phyloP scores from a whole-genome alignment of 345 rosid species.

The Rhizophora mangle region DNA sequence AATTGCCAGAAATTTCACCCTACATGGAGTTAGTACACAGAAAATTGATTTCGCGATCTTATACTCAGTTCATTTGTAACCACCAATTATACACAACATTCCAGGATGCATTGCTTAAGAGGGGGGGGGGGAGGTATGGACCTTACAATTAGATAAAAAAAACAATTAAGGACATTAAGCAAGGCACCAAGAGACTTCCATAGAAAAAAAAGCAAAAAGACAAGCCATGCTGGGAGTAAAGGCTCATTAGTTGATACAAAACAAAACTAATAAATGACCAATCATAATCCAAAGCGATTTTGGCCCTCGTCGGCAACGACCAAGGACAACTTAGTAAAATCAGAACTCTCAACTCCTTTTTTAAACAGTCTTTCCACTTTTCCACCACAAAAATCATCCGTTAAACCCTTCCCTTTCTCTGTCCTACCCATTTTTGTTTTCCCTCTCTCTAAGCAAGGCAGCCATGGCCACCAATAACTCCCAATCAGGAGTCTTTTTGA shows the following conservation, averaged over 20 bases:
- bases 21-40: background rate
- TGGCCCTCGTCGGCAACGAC: conserved; percentile 34
- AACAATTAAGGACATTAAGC: conserved; percentile 6
- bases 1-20: background rate
- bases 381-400: conserved; percentile 14
- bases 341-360: conserved; percentile 1
- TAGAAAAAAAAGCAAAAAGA: background rate
- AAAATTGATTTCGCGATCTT: background rate
- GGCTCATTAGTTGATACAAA: conserved; percentile 35
- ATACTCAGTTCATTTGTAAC: background rate
- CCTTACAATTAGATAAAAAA: conserved; percentile 12
- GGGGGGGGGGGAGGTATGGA: background rate
- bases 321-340: conserved; percentile 33
- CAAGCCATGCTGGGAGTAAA: conserved; percentile 16
- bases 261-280: conserved; percentile 28
- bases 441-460: conserved; percentile 6
- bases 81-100: background rate
- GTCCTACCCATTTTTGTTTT: background rate
- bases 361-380: conserved; percentile 31
- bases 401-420: conserved; percentile 9
- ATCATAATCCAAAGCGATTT: background rate
- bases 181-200: conserved; percentile 15
- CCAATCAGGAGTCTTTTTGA: conserved; percentile 13
- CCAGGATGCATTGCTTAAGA: conserved; percentile 11
- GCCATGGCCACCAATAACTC: conserved; percentile 29